Base-by-base conservation (phyloP, 2,329 filamentous ascomycete species). In the Diaporthe nobilis region DNA sequence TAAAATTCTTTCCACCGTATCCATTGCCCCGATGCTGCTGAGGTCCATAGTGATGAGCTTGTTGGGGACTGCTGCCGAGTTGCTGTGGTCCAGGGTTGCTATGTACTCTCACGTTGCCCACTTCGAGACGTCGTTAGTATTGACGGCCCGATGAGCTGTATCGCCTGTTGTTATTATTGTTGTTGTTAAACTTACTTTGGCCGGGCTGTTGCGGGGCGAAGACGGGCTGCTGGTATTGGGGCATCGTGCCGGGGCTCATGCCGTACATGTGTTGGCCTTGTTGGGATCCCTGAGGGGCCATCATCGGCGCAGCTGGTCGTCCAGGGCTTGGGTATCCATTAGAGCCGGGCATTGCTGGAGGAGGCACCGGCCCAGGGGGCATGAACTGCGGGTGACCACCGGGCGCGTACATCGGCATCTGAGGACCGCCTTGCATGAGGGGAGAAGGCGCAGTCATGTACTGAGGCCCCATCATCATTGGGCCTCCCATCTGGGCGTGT, bases 211-310 rank as follows among this genome's bases (percentile, higher is more conserved):
- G 94, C 44, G 91, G 90, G 76, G 88, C 87, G 84, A 93, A 95
- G 72, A 92, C 91, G 51, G 94, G 93, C 82, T 95, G 94, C 81
- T 92, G 93, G 81, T 93, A 94, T 39, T 72, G 75, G 81, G 93
- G 93, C 84, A 93, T 89, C 22, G 71, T 73, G 72, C 88, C 92
- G 58, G 93, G 93, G 80, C 92, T 94, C 92, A 96, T 94, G 78
- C 90, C 94, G 87, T 90, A 96, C 85, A 88, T 91, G 80, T 87
- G 92, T 82, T 97, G 95, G 55, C 96, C 95, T 83, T 98, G 96
- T 81, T 98, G 96, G 39, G 96, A 98, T 73, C 95, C 95, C 85
- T 98, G 95, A 79, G 96, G 96, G 81, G 93, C 94, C 96, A 98
- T 98, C 92, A 97, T 95, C 2, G 95, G 93, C 17, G 97, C 95